A percentile compares a stretch with the other conserved stretches of the same genome.
Conservation (phyloP, 1,284 basidiomycete species). For the Trichosporon coremiiforme region DNA sequence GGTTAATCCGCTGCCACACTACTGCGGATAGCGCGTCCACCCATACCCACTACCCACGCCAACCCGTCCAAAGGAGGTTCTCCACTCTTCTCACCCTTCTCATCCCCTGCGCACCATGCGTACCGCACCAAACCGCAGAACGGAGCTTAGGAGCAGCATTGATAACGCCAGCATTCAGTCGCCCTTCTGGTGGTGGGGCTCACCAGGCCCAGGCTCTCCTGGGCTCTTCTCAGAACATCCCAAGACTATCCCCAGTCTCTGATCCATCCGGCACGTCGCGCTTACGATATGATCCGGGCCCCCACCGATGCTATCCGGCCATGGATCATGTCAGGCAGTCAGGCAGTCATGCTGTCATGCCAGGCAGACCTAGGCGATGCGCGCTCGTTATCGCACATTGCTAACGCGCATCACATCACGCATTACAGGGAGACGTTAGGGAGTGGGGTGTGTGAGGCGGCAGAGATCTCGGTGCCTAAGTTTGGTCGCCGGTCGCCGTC, state of each 20-base stretch:
- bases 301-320: background rate
- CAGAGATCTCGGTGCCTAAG: background rate
- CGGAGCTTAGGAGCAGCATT: background rate
- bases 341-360: background rate
- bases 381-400: background rate
- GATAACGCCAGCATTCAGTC: background rate
- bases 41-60: background rate
- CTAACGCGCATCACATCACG: too few species aligned
- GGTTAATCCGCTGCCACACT: background rate
- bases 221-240: too few species aligned
- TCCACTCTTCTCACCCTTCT: background rate
- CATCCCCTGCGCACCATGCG: background rate
- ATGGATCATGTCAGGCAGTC: too few species aligned
- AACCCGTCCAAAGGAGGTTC: background rate
- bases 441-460: background rate
- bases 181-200: background rate
- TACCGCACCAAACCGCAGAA: too few species aligned
- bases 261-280: background rate
- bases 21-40: constrained; percentile 3
- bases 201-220: background rate
- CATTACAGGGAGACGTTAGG: too few species aligned
- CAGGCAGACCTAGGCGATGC: background rate
- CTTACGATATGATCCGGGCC: background rate
- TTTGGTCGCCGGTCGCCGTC: background rate
- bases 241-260: background rate